phyloP scores from a whole-genome alignment of 208 protist species.

The Leishmania mexicana region DNA sequence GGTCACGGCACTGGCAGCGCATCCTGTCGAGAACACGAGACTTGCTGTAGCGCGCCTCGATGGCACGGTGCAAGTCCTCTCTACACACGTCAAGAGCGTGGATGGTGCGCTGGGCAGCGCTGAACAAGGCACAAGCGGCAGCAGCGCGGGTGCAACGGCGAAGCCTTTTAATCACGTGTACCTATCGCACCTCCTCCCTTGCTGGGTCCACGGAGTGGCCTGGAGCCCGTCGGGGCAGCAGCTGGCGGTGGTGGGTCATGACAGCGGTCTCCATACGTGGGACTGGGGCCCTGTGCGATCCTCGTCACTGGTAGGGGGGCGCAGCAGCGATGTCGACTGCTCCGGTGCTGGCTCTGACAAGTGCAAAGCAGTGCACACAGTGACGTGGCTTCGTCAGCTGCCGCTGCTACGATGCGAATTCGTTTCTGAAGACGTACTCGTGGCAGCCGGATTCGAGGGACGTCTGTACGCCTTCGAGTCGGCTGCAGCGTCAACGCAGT shows the following conservation, averaged over 20 bases:
- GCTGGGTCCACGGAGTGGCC: conserved; percentile 19
- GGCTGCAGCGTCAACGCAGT: neutral
- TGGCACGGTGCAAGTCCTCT: conserved; percentile 49
- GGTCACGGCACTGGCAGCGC: conserved; percentile 36
- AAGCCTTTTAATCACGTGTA: conserved; percentile 19
- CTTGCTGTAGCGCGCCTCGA: conserved; percentile 51
- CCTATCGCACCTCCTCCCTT: conserved; percentile 1
- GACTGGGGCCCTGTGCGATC: neutral
- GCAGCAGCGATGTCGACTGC: neutral
- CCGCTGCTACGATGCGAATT: conserved; percentile 24
- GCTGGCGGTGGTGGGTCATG: conserved; percentile 26
- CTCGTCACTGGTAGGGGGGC: neutral
- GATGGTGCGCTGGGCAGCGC: conserved; percentile 22
- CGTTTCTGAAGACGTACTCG: conserved; percentile 4
- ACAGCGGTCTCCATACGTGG: conserved; percentile 28
- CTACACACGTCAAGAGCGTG: conserved; percentile 56
- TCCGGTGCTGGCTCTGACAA: neutral
- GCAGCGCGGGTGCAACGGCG: neutral
- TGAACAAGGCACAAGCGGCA: neutral
- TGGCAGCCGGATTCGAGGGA: conserved; percentile 24
- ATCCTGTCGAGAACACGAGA: conserved; percentile 48
- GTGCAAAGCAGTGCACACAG: neutral
- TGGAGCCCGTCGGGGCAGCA: conserved; percentile 22
- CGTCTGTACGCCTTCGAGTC: conserved; percentile 18
- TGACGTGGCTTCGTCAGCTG: conserved; percentile 11